Conservation (phyloP, 208 protist genomes). For the Naegleria gruberi region DNA sequence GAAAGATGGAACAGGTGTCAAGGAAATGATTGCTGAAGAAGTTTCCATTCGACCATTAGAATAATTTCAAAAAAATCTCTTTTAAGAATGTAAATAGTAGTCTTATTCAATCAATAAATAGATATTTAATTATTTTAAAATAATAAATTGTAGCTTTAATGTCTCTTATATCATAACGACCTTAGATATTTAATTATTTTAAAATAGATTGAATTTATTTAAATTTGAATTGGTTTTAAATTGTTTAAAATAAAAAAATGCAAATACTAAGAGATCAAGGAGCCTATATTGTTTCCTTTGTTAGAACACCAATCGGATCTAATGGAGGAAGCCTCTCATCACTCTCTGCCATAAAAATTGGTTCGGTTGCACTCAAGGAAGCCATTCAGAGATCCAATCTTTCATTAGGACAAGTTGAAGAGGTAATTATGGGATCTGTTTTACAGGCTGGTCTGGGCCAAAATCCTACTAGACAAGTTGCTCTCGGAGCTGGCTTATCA, state of each 20-base stretch:
- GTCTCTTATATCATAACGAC: no score
- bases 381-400: slow-evolving; percentile 39
- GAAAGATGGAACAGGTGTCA: not conserved
- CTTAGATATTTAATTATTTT: no score
- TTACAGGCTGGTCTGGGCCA: slow-evolving; percentile 51
- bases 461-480: slow-evolving; percentile 50
- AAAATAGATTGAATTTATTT: no score
- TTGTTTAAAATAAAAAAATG: not conserved
- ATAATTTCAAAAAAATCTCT: no score
- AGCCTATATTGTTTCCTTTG: slow-evolving; percentile 42
- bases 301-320: slow-evolving; percentile 56
- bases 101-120: no score
- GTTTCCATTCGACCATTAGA: not conserved
- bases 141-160: no score
- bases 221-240: no score
- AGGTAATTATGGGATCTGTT: slow-evolving; percentile 59
- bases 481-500: slow-evolving; percentile 35
- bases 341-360: slow-evolving; percentile 41
- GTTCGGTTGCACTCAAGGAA: slow-evolving; percentile 40
- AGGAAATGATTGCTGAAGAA: not conserved
- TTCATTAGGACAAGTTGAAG: slow-evolving; percentile 36
- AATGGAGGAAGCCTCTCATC: slow-evolving; percentile 39
- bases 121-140: no score
- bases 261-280: not conserved
- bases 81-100: no score